These are phyloP conservation scores for Colletotrichum paranaense DNA, from an alignment of 2,329 filamentous ascomycete genomes.

Conservation along the genomic window DNA sequence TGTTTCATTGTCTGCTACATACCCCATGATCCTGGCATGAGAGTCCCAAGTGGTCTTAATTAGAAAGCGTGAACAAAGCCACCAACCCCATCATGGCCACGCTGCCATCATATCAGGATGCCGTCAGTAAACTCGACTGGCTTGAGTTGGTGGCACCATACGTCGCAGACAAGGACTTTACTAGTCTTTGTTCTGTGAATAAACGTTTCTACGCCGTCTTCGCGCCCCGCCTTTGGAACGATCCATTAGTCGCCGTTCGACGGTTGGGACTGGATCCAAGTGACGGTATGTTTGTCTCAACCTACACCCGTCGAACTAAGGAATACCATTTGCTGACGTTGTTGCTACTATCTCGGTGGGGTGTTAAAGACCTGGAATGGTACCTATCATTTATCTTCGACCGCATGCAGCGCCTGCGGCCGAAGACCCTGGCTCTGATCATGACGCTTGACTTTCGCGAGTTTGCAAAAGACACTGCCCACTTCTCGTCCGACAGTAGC, in stretches of 20 bases:
- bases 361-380: slow-evolving; percentile 59
- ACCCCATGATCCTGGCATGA: neutral
- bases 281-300: slow-evolving; percentile 52
- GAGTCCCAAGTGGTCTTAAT: neutral
- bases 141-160: slow-evolving; percentile 59
- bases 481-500: slow-evolving; percentile 54
- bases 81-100: slow-evolving; percentile 22
- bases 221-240: slow-evolving; percentile 63
- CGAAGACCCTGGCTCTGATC: slow-evolving; percentile 55
- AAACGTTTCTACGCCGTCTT: slow-evolving; percentile 60
- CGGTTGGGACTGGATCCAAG: slow-evolving; percentile 54
- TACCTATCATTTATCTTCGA: slow-evolving; percentile 58
- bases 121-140: slow-evolving; percentile 60
- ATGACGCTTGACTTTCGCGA: slow-evolving; percentile 60
- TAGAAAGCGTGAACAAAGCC: neutral
- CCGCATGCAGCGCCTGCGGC: slow-evolving; percentile 48
- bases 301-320: neutral
- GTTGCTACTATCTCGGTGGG: neutral
- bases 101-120: slow-evolving; percentile 66
- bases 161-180: slow-evolving; percentile 53
- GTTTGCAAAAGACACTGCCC: slow-evolving; percentile 52
- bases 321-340: slow-evolving; percentile 5
- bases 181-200: slow-evolving; percentile 60
- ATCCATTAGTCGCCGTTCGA: slow-evolving; percentile 55
- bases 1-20: slow-evolving; percentile 12